These are phyloP conservation scores for Leccinum sublutescens DNA, from an alignment of 768 basidiomycete genomes.

Conservation along the genomic window DNA sequence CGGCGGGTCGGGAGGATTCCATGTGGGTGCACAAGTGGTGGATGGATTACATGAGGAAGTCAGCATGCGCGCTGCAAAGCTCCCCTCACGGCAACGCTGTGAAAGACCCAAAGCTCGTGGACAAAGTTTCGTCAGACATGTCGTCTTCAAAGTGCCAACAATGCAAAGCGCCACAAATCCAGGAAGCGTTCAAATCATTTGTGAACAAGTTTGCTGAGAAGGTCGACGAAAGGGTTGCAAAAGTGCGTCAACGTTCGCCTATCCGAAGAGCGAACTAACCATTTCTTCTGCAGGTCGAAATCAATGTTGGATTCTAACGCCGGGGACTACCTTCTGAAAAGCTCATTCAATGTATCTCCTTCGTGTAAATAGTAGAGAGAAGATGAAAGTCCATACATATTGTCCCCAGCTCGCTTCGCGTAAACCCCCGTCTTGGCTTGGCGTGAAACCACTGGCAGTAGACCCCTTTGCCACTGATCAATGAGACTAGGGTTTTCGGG, in stretches of 20 bases:
- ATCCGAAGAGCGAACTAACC: background rate
- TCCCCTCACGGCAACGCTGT: background rate
- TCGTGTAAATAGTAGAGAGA: slow-evolving; percentile 13
- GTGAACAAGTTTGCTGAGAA: slow-evolving; percentile 10
- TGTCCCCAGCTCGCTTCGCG: no score
- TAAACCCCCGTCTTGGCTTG: no score
- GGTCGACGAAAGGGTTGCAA: slow-evolving; percentile 6
- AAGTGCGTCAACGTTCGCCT: background rate
- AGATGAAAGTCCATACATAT: slow-evolving; percentile 3
- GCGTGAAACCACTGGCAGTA: no score
- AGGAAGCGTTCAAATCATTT: slow-evolving; percentile 8
- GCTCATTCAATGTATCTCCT: background rate
- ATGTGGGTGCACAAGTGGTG: slow-evolving; percentile 13
- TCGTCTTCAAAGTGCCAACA: slow-evolving; percentile 4
- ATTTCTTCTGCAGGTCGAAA: slow-evolving; percentile 9
- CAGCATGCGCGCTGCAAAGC: slow-evolving; percentile 3
- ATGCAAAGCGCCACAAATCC: background rate
- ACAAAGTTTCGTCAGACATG: background rate
- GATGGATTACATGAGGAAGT: slow-evolving; percentile 15
- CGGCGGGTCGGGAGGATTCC: background rate
- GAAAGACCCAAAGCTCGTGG: slow-evolving; percentile 2
- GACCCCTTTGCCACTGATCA: no score
- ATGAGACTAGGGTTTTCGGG: no score
- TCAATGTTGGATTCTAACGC: slow-evolving; percentile 5
- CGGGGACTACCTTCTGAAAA: background rate